Percentiles rank a stretch among this genome's conserved stretches.
These are phyloP conservation scores for Perkinsus olseni DNA, from an alignment of 169 alveolate genomes.

Conservation along the genomic window DNA sequence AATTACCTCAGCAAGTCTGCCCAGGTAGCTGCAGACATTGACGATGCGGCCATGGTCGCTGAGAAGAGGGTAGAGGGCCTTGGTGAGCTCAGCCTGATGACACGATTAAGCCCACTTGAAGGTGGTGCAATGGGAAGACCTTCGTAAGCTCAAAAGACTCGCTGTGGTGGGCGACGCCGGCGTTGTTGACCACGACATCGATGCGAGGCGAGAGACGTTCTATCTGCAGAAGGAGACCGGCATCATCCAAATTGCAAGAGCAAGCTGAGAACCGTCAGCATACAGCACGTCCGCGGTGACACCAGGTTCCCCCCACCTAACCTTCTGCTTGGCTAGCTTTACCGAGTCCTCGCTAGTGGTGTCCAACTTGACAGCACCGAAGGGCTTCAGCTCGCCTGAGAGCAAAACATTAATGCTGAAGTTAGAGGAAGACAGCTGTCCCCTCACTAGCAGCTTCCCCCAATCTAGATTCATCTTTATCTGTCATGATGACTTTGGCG, in stretches of 20 bases:
- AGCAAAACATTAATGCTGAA: neutral
- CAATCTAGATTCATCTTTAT: neutral
- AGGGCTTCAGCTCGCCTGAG: neutral
- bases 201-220: neutral
- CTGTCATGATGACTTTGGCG: neutral
- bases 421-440: neutral
- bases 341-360: neutral
- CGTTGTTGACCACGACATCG: neutral
- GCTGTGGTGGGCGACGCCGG: neutral
- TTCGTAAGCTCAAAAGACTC: neutral
- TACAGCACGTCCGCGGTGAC: too few relatives aligned
- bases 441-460: neutral
- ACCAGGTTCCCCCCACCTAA: neutral
- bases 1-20: neutral
- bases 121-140: neutral
- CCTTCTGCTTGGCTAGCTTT: neutral
- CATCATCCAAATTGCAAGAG: neutral
- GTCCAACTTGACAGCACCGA: neutral
- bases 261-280: too few relatives aligned
- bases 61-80: neutral
- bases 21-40: neutral
- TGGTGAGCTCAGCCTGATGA: neutral
- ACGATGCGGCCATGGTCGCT: neutral
- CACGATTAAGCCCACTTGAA: neutral
- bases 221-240: neutral